These are phyloP conservation scores for Blastomyces parvus DNA, from an alignment of 2,329 filamentous ascomycete genomes.

Conservation along the genomic window DNA sequence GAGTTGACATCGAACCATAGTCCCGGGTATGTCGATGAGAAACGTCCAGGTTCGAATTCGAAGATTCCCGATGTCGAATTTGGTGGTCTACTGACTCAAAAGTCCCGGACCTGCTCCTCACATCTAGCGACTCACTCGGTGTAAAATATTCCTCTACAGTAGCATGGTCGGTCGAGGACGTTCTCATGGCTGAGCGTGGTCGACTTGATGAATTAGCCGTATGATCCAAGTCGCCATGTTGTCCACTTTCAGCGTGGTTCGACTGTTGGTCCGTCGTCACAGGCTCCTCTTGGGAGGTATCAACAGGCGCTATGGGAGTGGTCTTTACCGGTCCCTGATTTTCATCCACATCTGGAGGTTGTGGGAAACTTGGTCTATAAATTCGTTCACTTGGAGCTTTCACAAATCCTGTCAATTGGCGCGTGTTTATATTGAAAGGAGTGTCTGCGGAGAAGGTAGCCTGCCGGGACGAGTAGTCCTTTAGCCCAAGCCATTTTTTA, in stretches of 20 bases:
- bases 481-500: conserved; percentile 36
- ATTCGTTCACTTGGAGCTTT: conserved; percentile 22
- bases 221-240: not conserved
- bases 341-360: conserved; percentile 25
- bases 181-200: not conserved
- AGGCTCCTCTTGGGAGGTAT: conserved; percentile 7
- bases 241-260: not conserved
- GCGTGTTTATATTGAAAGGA: conserved; percentile 29
- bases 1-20: not conserved
- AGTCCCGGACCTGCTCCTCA: not conserved
- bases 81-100: not conserved
- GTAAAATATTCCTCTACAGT: conserved; percentile 3
- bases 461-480: conserved; percentile 39
- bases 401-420: conserved; percentile 23
- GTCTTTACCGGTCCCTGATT: conserved; percentile 15
- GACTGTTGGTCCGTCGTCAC: not conserved
- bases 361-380: conserved; percentile 25
- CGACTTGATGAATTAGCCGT: not conserved
- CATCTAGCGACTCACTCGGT: not conserved
- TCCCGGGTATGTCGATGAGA: not conserved
- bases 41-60: not conserved
- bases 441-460: conserved; percentile 46
- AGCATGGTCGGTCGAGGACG: not conserved
- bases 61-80: not conserved
- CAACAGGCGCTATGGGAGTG: conserved; percentile 11